Conservation (phyloP, 225 moss, liverwort and hornwort species). For the Pseudoscleropodium purum region DNA sequence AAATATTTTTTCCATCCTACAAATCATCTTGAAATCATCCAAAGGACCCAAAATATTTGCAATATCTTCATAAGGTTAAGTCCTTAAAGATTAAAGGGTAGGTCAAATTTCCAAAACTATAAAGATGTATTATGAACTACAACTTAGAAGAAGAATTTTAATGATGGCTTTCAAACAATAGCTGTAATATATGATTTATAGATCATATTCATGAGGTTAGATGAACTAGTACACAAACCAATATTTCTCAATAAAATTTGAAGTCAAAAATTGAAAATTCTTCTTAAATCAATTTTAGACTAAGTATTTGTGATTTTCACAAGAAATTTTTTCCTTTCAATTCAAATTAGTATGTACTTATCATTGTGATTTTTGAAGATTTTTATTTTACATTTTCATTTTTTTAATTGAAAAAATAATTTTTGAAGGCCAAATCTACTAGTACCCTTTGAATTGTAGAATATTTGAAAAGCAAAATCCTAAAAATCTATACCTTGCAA, state of each 20-base stretch:
- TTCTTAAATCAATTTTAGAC: too few species aligned
- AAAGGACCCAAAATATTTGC: not conserved
- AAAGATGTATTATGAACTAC: not conserved
- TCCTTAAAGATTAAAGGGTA: not conserved
- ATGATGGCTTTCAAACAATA: not conserved
- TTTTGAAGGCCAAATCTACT: not conserved
- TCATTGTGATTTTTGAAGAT: not conserved
- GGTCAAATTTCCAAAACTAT: not conserved
- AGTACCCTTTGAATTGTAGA: not conserved
- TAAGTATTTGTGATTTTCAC: not conserved
- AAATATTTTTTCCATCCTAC: not conserved
- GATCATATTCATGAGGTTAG: too few species aligned
- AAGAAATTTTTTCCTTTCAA: not conserved
- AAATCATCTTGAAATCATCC: not conserved
- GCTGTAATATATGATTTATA: not conserved
- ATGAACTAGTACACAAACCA: too few species aligned
- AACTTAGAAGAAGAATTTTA: not conserved
- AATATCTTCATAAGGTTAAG: accelerated
- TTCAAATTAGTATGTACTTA: not conserved
- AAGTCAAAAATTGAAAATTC: not conserved
- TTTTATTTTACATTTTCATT: not conserved
- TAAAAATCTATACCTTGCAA: not conserved
- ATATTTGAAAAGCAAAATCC: not conserved
- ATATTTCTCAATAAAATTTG: not conserved
- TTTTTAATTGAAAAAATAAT: accelerated